These are phyloP conservation scores for Cladorrhinum sp. DNA, from an alignment of 2,329 filamentous ascomycete genomes.

Conservation along the genomic window DNA sequence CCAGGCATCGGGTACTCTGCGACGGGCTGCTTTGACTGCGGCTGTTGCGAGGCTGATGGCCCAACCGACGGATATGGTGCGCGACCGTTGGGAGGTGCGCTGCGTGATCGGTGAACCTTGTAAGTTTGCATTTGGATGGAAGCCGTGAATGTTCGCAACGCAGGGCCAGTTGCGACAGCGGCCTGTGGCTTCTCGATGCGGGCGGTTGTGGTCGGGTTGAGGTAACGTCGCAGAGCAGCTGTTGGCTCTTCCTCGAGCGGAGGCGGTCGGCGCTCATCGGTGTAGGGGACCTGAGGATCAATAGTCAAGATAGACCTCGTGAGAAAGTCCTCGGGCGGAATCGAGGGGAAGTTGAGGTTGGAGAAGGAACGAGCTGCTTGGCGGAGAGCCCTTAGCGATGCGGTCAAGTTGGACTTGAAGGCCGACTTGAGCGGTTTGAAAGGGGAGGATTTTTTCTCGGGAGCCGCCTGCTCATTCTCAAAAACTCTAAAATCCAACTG, in stretches of 20 bases:
- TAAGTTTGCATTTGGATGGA: slow-evolving; percentile 73
- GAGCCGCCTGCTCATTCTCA: slow-evolving; percentile 23
- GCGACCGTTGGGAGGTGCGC: slow-evolving; percentile 32
- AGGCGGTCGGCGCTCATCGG: slow-evolving; percentile 64
- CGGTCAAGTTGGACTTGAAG: slow-evolving; percentile 68
- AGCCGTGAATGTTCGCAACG: slow-evolving; percentile 50
- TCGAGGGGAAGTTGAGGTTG: slow-evolving; percentile 58
- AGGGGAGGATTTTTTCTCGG: slow-evolving; percentile 33
- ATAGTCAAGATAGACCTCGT: slow-evolving; percentile 66
- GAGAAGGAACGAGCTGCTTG: slow-evolving; percentile 64
- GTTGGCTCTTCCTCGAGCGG: slow-evolving; percentile 62
- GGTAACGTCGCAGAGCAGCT: slow-evolving; percentile 62
- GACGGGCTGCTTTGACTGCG: slow-evolving; percentile 28
- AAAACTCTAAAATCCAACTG: slow-evolving; percentile 50
- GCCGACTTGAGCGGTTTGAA: slow-evolving; percentile 52
- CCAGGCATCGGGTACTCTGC: slow-evolving; percentile 39
- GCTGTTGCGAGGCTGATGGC: slow-evolving; percentile 29
- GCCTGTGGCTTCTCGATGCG: slow-evolving; percentile 39
- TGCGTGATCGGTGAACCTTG: slow-evolving; percentile 53
- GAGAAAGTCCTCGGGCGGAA: slow-evolving; percentile 64
- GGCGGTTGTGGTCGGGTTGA: slow-evolving; percentile 59
- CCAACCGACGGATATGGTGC: slow-evolving; percentile 30
- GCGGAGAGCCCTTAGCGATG: slow-evolving; percentile 61
- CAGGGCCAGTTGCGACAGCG: slow-evolving; percentile 28
- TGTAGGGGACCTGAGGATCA: slow-evolving; percentile 63